Base-by-base conservation (phyloP, 345 rosid species). In the Syzygium grande region DNA sequence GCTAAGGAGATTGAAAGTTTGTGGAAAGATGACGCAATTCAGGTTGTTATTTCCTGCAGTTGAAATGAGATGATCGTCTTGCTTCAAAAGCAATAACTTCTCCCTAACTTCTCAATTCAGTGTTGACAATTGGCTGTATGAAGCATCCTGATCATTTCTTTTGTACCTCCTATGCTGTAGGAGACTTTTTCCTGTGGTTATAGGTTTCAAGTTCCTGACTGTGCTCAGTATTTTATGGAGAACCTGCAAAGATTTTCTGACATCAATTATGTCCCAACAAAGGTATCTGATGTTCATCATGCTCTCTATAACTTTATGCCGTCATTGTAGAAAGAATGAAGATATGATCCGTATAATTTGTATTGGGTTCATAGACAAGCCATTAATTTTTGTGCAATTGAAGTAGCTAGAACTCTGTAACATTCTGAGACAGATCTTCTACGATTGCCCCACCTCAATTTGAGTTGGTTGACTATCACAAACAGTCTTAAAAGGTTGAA, bases 171-270 rank as follows among this genome's bases (percentile, higher is more conserved):
- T 73, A 73, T 34, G 49, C 25, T 73, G 14, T 38, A 98, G 99
- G 97, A 98, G 93, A 95, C 99, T 51, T 95, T 93, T 89, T 89
- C 93, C 88, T 95, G 96, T 88, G 97, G 97, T 86, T 93, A 92
- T 87, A 97, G 95, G 92, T 95, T 98, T 91, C 99, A 97, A 92
- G 95, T 98, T 91, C 99, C 99, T 8, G 99, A 98, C 87, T 98
- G 99, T 92, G 90, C 96, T 3, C 89, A 89, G 68, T 98, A 96
- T 94, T 97, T 98, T 91, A 95, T 98, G 99, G 99, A 96, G 89
- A 97, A 95, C 89, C 93, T 97, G 93, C 92, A 92, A 86, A 93
- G 99, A 89, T 89, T 98, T 88, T 95, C 97, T 84, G 96, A 94
- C 85, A 61, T 92, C 49, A 93, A 95, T 92, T 98, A 98, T 91